phyloP scores from a whole-genome alignment of 2,329 filamentous ascomycete genomes.

The Trematosphaeria pertusa region DNA sequence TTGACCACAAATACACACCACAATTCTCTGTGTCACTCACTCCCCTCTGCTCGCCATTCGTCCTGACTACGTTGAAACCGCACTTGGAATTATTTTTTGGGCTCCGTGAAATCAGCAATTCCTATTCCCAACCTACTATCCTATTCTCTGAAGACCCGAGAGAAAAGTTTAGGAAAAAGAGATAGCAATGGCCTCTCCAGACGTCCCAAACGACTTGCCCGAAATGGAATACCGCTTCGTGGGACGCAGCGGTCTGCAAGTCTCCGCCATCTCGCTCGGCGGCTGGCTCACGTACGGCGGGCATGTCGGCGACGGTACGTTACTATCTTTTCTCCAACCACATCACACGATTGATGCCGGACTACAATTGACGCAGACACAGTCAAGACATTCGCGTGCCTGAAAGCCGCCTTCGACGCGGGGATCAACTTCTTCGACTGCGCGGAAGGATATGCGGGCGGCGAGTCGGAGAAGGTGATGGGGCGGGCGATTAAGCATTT shows the following conservation, averaged over 20 bases:
- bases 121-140: no score
- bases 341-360: neutral
- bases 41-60: no score
- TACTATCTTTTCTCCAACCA: neutral
- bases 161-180: no score
- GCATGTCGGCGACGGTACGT: conserved; percentile 70
- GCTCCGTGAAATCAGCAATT: no score
- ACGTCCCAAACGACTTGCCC: conserved; percentile 41
- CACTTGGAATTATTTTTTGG: no score
- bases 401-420: conserved; percentile 63
- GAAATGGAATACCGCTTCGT: conserved; percentile 76
- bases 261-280: conserved; percentile 74
- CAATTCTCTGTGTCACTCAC: no score
- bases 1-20: no score
- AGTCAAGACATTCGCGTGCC: conserved; percentile 63
- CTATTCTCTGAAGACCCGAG: no score
- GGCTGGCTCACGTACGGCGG: conserved; percentile 73
- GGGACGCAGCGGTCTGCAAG: conserved; percentile 74
- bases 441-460: conserved; percentile 61
- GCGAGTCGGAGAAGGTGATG: conserved; percentile 63
- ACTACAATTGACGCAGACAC: no score
- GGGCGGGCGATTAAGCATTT: conserved; percentile 64
- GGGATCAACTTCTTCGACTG: conserved; percentile 69
- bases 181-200: neutral
- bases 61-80: no score